phyloP scores from a whole-genome alignment of 257 asterid genomes.

The Echites panduratus region DNA sequence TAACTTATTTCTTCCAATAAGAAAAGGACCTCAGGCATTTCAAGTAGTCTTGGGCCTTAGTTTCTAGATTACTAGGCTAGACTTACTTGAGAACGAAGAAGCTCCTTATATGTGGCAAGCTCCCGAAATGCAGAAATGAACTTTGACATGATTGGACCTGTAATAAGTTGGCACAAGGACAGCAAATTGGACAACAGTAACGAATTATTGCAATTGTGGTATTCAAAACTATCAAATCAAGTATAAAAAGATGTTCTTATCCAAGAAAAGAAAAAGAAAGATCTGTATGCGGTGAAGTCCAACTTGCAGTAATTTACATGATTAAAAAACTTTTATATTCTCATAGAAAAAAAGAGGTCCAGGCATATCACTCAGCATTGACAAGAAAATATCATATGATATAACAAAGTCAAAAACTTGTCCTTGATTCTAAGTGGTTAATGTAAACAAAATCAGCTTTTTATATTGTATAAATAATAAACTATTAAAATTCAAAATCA shows the following conservation, averaged over 20 bases:
- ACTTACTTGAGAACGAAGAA: constrained; percentile 91
- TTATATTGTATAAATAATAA: too few relatives aligned
- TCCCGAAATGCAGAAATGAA: constrained; percentile 68
- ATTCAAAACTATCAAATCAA: not conserved
- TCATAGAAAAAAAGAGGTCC: not conserved
- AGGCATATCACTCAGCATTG: not conserved
- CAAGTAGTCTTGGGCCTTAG: not conserved
- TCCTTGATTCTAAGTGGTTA: not conserved
- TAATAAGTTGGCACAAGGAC: constrained; percentile 8
- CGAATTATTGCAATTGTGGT: not conserved
- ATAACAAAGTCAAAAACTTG: not conserved
- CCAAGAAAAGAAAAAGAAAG: not conserved
- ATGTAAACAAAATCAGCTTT: not conserved
- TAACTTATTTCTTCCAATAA: not conserved
- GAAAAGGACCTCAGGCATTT: not conserved
- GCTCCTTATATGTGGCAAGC: constrained; percentile 91
- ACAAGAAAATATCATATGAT: not conserved
- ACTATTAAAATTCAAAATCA: not conserved
- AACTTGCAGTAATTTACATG: not conserved
- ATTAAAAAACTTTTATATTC: not conserved
- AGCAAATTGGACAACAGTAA: not conserved
- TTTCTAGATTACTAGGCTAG: constrained; percentile 17
- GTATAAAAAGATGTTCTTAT: not conserved
- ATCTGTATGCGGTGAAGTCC: not conserved
- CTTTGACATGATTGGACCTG: constrained; percentile 90